Conservation (phyloP, 208 protist species). For the Acanthamoeba pearcei region DNA sequence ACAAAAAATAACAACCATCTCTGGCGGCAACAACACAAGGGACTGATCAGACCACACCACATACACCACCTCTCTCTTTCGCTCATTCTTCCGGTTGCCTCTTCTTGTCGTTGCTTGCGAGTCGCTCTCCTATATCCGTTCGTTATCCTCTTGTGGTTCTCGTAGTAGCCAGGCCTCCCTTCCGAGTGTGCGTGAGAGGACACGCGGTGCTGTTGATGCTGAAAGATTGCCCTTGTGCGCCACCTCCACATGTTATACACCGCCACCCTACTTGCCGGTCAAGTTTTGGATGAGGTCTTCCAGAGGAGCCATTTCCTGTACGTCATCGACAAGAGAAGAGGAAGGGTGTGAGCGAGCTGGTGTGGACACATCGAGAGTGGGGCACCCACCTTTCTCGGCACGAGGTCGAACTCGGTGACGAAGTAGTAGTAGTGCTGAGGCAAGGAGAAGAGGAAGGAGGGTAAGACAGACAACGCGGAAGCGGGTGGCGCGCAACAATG, state of each 20-base stretch:
- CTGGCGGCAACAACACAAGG: neutral
- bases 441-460: neutral
- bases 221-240: neutral
- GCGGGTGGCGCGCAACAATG: neutral
- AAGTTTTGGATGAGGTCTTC: conserved; percentile 87
- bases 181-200: neutral
- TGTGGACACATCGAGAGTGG: conserved; percentile 76
- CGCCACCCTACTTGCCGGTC: conserved; percentile 67
- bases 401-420: conserved; percentile 90
- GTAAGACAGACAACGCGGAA: neutral
- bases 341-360: neutral
- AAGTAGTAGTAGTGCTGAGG: conserved; percentile 94
- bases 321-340: neutral
- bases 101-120: neutral
- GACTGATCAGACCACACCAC: neutral
- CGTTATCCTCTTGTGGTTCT: neutral
- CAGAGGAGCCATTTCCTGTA: conserved; percentile 89
- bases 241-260: neutral
- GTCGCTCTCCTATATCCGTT: too few relatives aligned
- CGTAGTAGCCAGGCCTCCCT: neutral
- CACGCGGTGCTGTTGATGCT: neutral
- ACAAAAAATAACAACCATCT: too few relatives aligned
- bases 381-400: conserved; percentile 87
- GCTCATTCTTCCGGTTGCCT: neutral
- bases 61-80: neutral